Evolutionary conservation across 805 yeast species (phyloP), one percentile per base, ranked within the genome.

Genomic region (Candida endomychidarum): DNA sequence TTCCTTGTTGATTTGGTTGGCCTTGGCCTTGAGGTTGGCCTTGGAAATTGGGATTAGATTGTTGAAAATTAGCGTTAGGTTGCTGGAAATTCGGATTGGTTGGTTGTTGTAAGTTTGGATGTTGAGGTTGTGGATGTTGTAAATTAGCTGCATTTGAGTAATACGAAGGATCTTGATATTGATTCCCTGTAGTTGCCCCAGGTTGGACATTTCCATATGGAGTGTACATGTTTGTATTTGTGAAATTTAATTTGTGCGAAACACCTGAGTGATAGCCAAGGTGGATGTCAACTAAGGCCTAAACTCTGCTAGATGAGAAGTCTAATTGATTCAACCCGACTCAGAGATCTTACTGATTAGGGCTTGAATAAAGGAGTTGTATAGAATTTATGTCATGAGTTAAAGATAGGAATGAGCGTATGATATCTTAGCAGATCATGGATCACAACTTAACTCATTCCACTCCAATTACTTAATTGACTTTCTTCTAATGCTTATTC

Each of bases 51-150:
- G 48, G 56, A 43, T 41, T 54, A 20, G 46, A 54, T 20, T 23
- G 28, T 22, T 21, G 36, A 16, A 21, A 33, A 17, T 36, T 42
- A 12, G 17, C 27, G n/a, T 42, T n/a, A n/a, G n/a, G 44, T 26
- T 49, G 52, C 15, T 48, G 52, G 16, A 46, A 51, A 17, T 32
- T 74, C 72, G 34, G 66, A 75, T 47, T 63, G 72, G 40, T 60
- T 40, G 38, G 49, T 26, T 45, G 52, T 16, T 30, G 40, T 30
- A 28, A 23, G 23, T 30, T 27, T 5, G 54, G 45, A 37, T 57
- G 65, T 26, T 53, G 60, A 16, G 63, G 65, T 33, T 58, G 61
- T 7, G 63, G 65, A 36, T 60, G 67, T 39, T 57, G 66, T 37
- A 57, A 45, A 40, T 58, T 53, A 37, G 37, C 25, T 34, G 24